Percentiles rank a stretch among this genome's conserved stretches.
Conservation (phyloP, 78 protist species). For the Tieghemostelium lacteum region DNA sequence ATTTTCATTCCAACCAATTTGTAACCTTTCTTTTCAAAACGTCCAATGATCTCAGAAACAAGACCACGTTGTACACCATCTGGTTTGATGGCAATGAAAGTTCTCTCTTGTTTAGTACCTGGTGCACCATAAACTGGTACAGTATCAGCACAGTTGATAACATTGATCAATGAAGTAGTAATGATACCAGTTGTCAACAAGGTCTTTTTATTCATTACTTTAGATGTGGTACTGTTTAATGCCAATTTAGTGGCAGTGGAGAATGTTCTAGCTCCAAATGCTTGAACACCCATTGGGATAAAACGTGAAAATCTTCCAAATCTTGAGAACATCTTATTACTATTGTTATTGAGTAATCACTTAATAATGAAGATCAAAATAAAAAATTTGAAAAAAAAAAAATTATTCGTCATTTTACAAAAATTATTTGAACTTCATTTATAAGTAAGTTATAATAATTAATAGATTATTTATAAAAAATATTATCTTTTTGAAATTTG, state of each 20-base stretch:
- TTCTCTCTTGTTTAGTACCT: constrained; percentile 27
- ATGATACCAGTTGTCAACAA: background rate
- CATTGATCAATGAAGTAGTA: background rate
- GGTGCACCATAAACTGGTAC: background rate
- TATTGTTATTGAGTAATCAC: background rate
- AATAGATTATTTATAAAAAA: no score
- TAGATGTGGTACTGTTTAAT: background rate
- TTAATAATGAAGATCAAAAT: background rate
- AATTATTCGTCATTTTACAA: no score
- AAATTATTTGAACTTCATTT: no score
- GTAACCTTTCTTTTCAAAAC: constrained; percentile 92
- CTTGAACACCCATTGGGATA: background rate
- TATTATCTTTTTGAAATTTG: no score
- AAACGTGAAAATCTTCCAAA: background rate
- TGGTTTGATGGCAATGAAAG: constrained; percentile 93
- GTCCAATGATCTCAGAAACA: constrained; percentile 91
- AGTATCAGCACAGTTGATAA: background rate
- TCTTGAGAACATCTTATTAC: background rate
- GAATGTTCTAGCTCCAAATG: background rate
- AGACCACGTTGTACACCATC: constrained; percentile 90
- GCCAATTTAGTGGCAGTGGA: background rate
- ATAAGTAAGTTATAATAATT: no score
- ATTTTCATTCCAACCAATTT: constrained; percentile 87
- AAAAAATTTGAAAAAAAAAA: no score
- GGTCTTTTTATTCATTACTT: no score